Evolutionary conservation across 2,329 filamentous ascomycete genomes (phyloP).

Genomic region (Alternaria ethzedia): DNA sequence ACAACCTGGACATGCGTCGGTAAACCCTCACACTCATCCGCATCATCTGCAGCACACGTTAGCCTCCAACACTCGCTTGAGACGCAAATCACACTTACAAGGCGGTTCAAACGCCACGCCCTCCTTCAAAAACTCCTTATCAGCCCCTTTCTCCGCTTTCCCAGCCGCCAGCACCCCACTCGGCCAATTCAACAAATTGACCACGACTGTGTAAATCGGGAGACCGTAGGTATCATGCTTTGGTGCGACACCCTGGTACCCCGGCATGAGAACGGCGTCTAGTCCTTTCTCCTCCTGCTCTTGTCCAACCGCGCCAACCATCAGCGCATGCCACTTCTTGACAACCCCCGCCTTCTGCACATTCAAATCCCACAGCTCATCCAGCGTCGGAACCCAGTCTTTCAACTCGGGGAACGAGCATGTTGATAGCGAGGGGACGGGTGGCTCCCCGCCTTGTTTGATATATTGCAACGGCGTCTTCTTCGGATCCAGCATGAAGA

Average conservation of each 20-base stretch:
- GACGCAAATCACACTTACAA: constrained; percentile 33
- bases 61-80: neutral
- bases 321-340: constrained; percentile 52
- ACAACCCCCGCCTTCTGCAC: constrained; percentile 44
- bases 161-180: constrained; percentile 57
- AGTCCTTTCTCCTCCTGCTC: constrained; percentile 47
- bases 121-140: constrained; percentile 42
- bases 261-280: constrained; percentile 59
- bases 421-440: constrained; percentile 50
- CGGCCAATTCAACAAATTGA: constrained; percentile 63
- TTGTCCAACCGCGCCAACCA: constrained; percentile 20
- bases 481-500: constrained; percentile 51
- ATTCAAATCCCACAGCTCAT: constrained; percentile 54
- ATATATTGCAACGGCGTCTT: constrained; percentile 45
- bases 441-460: constrained; percentile 52
- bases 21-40: constrained; percentile 55
- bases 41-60: constrained; percentile 7
- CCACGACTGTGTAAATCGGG: constrained; percentile 56
- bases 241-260: constrained; percentile 59
- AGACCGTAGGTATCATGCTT: constrained; percentile 59
- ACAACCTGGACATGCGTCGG: constrained; percentile 58
- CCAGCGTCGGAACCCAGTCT: constrained; percentile 43
- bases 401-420: constrained; percentile 39
- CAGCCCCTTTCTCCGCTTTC: constrained; percentile 51
- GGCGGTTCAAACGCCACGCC: constrained; percentile 43